A percentile compares a stretch with the other conserved stretches of the same genome.
Evolutionary conservation across 345 rosid species (phyloP).

Genomic region (Anastatica hierochuntica): DNA sequence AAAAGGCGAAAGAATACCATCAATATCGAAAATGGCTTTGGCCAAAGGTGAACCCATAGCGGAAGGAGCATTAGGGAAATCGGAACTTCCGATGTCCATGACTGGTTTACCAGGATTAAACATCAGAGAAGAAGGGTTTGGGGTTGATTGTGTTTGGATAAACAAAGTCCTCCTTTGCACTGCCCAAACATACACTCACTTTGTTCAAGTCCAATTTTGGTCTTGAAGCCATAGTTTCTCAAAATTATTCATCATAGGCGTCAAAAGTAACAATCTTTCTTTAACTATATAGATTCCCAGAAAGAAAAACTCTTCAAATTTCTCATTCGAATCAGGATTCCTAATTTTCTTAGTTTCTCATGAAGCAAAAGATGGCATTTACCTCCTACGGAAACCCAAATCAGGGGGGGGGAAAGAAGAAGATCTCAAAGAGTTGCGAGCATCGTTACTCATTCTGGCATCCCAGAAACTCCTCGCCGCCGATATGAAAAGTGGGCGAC

Average conservation of each 20-base stretch:
- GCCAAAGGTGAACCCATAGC: conserved; percentile 76
- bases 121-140: conserved; percentile 94
- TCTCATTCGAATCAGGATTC: too few species aligned
- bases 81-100: conserved; percentile 88
- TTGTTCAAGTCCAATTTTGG: too few species aligned
- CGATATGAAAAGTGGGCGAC: conserved; percentile 25
- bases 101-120: conserved; percentile 85
- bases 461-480: conserved; percentile 7
- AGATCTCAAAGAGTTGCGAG: conserved; percentile 7
- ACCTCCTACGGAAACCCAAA: too few species aligned
- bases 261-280: too few species aligned
- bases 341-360: too few species aligned
- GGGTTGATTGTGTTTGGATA: conserved; percentile 84
- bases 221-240: too few species aligned
- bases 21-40: conserved; percentile 60
- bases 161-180: conserved; percentile 92
- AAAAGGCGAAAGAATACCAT: conserved; percentile 30
- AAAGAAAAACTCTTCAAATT: too few species aligned
- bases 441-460: too few species aligned
- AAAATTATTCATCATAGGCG: too few species aligned
- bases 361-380: too few species aligned
- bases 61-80: conserved; percentile 78
- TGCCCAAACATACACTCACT: conserved; percentile 22
- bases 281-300: too few species aligned
- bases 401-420: too few species aligned